Percentiles rank a stretch among this genome's conserved stretches.
phyloP scores from a whole-genome alignment of 495 filamentous ascomycete species.

The Oidiodendron maius region DNA sequence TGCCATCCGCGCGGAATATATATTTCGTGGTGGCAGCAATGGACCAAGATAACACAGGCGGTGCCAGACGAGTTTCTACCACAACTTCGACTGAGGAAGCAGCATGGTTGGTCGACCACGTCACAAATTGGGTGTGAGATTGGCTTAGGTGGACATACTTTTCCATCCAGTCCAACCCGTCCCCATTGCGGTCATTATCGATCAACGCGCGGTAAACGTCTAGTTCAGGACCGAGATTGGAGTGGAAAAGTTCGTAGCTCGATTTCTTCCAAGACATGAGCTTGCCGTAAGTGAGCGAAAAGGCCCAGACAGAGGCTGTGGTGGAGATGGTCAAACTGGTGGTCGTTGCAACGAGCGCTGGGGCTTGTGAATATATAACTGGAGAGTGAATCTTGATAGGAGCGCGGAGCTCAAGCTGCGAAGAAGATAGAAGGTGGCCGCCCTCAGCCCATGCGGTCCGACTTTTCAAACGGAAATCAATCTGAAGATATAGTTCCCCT shows the following conservation, averaged over 20 bases:
- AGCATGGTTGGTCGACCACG: too few species aligned
- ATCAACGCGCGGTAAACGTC: constrained; percentile 55
- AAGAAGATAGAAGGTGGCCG: too few species aligned
- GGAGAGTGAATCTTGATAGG: too few species aligned
- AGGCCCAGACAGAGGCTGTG: too few species aligned
- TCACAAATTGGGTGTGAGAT: constrained; percentile 29
- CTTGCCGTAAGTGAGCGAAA: constrained; percentile 33
- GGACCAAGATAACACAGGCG: constrained; percentile 57
- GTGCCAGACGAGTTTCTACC: constrained; percentile 44
- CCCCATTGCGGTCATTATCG: constrained; percentile 53
- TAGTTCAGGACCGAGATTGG: constrained; percentile 36
- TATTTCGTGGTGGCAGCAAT: constrained; percentile 34
- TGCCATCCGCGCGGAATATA: too few species aligned
- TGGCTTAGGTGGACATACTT: constrained; percentile 35
- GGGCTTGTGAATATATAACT: too few species aligned
- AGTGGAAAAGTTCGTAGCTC: constrained; percentile 32
- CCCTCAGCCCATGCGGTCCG: not conserved
- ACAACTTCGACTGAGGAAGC: constrained; percentile 27
- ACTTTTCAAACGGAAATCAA: not conserved
- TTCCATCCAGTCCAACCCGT: constrained; percentile 35
- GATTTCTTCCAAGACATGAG: constrained; percentile 28
- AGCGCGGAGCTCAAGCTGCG: too few species aligned
- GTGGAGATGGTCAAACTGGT: too few species aligned
- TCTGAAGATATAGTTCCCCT: not conserved
- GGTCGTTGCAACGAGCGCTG: too few species aligned